A percentile compares a stretch with the other conserved stretches of the same genome.
These are phyloP conservation scores for Candida oleophila DNA, from an alignment of 805 yeast species.

Conservation along the genomic window DNA sequence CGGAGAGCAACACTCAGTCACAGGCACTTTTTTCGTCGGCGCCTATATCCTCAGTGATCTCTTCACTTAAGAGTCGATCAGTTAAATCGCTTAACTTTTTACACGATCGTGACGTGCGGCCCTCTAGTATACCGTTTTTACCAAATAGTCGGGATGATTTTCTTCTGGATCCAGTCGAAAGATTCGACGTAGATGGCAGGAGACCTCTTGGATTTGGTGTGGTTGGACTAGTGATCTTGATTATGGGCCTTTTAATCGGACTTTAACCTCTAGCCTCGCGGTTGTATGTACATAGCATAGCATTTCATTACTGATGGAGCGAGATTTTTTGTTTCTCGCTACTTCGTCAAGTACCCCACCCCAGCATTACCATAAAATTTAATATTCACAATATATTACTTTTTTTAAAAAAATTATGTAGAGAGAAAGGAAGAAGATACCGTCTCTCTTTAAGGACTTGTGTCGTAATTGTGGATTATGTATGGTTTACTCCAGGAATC, in stretches of 20 bases:
- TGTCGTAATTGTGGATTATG: too few relatives aligned
- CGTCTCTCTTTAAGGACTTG: too few relatives aligned
- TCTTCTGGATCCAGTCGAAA: conserved; percentile 25
- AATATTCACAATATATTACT: too few relatives aligned
- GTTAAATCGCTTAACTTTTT: neutral
- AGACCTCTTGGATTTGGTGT: conserved; percentile 1
- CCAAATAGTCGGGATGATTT: conserved; percentile 10
- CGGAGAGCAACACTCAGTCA: too few relatives aligned
- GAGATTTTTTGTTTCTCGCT: neutral
- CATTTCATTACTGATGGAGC: neutral
- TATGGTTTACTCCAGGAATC: too few relatives aligned
- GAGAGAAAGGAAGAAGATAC: too few relatives aligned
- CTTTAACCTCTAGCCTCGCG: neutral
- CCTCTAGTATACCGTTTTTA: neutral
- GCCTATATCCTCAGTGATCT: too few relatives aligned
- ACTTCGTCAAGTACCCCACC: neutral
- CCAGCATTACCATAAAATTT: too few relatives aligned
- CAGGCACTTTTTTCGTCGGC: neutral
- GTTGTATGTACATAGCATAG: neutral
- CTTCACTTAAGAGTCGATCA: too few relatives aligned
- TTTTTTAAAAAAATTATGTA: too few relatives aligned
- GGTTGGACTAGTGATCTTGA: neutral
- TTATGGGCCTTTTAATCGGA: neutral
- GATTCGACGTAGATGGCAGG: conserved; percentile 24
- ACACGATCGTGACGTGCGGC: neutral